Conservation (phyloP, 495 filamentous ascomycete genomes). For the Delitschia confertaspora region DNA sequence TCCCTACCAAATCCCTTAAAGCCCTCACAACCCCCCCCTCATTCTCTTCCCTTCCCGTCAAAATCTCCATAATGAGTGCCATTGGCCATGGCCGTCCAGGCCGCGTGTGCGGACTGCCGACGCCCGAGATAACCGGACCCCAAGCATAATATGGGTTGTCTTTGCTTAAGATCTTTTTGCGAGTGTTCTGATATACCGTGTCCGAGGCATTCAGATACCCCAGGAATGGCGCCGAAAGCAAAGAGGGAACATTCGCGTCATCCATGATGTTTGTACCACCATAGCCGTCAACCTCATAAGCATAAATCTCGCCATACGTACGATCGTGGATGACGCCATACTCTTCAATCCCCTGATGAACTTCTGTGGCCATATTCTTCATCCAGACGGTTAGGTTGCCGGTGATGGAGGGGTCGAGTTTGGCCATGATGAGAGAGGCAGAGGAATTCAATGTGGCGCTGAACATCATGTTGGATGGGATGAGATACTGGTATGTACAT, state of each 20-base stretch:
- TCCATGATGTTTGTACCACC: conserved; percentile 49
- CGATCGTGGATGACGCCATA: conserved; percentile 43
- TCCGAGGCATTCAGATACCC: conserved; percentile 41
- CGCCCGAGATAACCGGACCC: conserved; percentile 43
- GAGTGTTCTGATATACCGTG: conserved; percentile 45
- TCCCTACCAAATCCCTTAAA: conserved; percentile 42
- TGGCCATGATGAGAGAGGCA: conserved; percentile 45
- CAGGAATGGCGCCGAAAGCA: conserved; percentile 47
- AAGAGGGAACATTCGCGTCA: conserved; percentile 52
- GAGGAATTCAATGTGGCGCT: conserved; percentile 43
- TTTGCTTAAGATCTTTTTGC: conserved; percentile 41
- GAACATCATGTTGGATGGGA: conserved; percentile 64
- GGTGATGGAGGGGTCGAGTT: conserved; percentile 33
- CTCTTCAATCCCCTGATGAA: conserved; percentile 44
- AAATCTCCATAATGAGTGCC: conserved; percentile 46
- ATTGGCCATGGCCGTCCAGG: conserved; percentile 54
- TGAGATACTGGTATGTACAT: conserved; percentile 49
- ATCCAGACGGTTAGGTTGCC: conserved; percentile 43
- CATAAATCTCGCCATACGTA: conserved; percentile 21
- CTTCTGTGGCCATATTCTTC: conserved; percentile 40
- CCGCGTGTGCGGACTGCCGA: conserved; percentile 49
- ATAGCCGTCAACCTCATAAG: conserved; percentile 43
- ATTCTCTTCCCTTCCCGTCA: conserved; percentile 45
- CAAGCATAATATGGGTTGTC: conserved; percentile 51
- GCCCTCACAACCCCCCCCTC: conserved; percentile 44